These are phyloP conservation scores for Fomitopsis pulvina DNA, from an alignment of 768 basidiomycete genomes.

Conservation along the genomic window DNA sequence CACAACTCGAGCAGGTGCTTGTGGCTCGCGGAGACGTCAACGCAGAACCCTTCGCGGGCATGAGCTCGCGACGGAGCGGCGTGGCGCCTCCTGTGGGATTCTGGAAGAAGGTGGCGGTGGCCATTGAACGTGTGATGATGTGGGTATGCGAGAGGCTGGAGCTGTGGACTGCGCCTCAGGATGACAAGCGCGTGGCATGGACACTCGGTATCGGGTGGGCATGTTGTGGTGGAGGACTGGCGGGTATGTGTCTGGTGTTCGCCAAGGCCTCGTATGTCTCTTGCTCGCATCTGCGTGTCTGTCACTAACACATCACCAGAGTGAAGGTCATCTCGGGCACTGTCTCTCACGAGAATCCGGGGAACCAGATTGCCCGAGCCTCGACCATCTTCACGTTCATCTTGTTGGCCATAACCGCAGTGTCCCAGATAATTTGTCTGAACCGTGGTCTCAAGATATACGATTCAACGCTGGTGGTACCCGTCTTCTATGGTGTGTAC, in stretches of 20 bases:
- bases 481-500: conserved; percentile 92
- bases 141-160: conserved; percentile 62
- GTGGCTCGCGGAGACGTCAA: conserved; percentile 62
- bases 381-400: conserved; percentile 70
- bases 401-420: conserved; percentile 59
- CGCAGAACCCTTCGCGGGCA: conserved; percentile 44
- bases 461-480: conserved; percentile 87
- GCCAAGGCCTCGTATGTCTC: conserved; percentile 59
- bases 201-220: conserved; percentile 92
- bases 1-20: conserved; percentile 69
- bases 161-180: conserved; percentile 67
- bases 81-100: conserved; percentile 14
- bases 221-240: conserved; percentile 85
- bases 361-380: conserved; percentile 81
- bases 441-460: conserved; percentile 88
- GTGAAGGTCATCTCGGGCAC: conserved; percentile 76
- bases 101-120: conserved; percentile 27
- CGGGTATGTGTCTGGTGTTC: conserved; percentile 86
- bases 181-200: conserved; percentile 85
- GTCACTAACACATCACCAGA: conserved; percentile 27
- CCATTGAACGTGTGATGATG: conserved; percentile 41
- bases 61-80: conserved; percentile 24
- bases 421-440: conserved; percentile 86
- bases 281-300: not conserved
- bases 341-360: conserved; percentile 72